A percentile compares a stretch with the other conserved stretches of the same genome.
Evolutionary conservation across 768 basidiomycete genomes (phyloP).

Genomic region (Lactarius pseudohatsudake): DNA sequence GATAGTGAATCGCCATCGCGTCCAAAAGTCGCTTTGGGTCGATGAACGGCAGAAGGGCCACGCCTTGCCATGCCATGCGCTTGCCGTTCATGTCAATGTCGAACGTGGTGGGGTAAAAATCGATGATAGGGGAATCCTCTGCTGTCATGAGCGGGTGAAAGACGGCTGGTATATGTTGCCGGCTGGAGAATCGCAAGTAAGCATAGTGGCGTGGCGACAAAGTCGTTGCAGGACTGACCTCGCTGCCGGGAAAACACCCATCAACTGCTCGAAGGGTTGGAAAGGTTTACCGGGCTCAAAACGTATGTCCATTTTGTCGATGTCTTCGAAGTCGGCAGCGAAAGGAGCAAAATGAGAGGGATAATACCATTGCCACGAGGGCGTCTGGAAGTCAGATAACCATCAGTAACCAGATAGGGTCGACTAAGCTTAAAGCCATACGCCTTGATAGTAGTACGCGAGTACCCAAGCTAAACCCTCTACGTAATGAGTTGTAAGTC

Average conservation of each 20-base stretch:
- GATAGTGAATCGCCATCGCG: constrained; percentile 72
- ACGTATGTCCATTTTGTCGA: constrained; percentile 72
- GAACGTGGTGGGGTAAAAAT: constrained; percentile 92
- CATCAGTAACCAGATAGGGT: constrained; percentile 15
- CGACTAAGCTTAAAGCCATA: constrained; percentile 40
- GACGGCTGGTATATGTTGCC: constrained; percentile 78
- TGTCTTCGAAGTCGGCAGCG: constrained; percentile 86
- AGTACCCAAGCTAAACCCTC: constrained; percentile 97
- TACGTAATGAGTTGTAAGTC: constrained; percentile 80
- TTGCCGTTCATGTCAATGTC: constrained; percentile 99
- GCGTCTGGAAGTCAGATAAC: constrained; percentile 48
- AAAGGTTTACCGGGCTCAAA: constrained; percentile 87
- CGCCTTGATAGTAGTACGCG: constrained; percentile 98
- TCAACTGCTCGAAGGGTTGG: constrained; percentile 95
- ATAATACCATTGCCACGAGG: constrained; percentile 99
- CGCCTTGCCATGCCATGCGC: constrained; percentile 99
- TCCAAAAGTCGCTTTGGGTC: constrained; percentile 79
- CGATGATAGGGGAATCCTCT: constrained; percentile 86
- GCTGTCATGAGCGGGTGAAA: constrained; percentile 90
- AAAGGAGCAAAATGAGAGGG: constrained; percentile 99
- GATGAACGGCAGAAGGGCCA: constrained; percentile 95
- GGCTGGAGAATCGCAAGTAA: constrained; percentile 47
- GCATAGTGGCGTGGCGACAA: constrained; percentile 2
- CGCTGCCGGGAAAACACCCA: constrained; percentile 96
- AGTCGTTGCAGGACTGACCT: constrained; percentile 51